These are phyloP conservation scores for Eustoma russellianum DNA, from an alignment of 257 asterid species.

Conservation along the genomic window DNA sequence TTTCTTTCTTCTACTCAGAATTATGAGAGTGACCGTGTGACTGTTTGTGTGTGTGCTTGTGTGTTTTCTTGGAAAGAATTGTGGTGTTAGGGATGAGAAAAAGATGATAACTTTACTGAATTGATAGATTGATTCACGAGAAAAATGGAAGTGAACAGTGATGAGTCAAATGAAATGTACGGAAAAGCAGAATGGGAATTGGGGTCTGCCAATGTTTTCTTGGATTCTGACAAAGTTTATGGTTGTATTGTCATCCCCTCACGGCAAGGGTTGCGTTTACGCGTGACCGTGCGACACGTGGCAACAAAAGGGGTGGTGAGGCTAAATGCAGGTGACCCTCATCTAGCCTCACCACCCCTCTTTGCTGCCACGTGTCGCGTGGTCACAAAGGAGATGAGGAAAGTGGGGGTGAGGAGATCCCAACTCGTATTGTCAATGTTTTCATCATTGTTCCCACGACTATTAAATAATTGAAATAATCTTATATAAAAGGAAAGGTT, in stretches of 20 bases:
- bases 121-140: constrained; percentile 43
- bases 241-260: background rate
- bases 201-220: constrained; percentile 12
- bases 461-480: too few relatives aligned
- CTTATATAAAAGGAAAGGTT: too few relatives aligned
- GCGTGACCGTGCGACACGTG: too few relatives aligned
- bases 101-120: constrained; percentile 4
- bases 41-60: constrained; percentile 6
- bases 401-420: too few relatives aligned
- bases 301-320: too few relatives aligned
- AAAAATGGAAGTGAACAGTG: constrained; percentile 28
- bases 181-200: constrained; percentile 6
- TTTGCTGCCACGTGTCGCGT: too few relatives aligned
- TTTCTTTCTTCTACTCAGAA: constrained; percentile 22
- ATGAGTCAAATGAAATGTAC: constrained; percentile 28
- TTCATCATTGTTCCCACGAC: constrained; percentile 2
- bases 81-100: background rate
- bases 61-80: background rate
- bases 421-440: too few relatives aligned
- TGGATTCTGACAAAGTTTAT: constrained; percentile 1
- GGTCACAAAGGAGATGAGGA: too few relatives aligned
- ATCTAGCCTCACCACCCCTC: too few relatives aligned
- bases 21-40: constrained; percentile 11
- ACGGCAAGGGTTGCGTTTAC: too few relatives aligned
- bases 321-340: too few relatives aligned